Percentiles rank a stretch among this genome's conserved stretches.
phyloP scores from a whole-genome alignment of 352 stramenopile species.

The Pythium aquatile region DNA sequence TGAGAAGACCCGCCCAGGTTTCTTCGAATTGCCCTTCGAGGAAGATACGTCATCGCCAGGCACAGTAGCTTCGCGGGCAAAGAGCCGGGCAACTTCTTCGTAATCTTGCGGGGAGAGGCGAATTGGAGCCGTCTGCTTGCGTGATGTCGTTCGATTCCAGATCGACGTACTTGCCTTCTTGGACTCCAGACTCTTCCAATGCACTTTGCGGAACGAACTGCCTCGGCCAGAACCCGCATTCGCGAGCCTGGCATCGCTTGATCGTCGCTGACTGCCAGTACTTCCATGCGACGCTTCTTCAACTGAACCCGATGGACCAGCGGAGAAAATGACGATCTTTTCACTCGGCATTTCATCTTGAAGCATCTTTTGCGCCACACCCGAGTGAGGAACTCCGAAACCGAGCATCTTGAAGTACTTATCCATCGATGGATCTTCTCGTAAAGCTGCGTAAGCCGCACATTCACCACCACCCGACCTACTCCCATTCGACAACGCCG shows the following conservation, averaged over 20 bases:
- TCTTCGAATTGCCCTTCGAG: constrained; percentile 16
- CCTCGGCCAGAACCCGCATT: constrained; percentile 32
- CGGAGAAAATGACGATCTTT: constrained; percentile 58
- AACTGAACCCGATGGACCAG: constrained; percentile 35
- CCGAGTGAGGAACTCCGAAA: constrained; percentile 66
- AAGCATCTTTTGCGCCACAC: constrained; percentile 78
- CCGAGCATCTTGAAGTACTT: constrained; percentile 88
- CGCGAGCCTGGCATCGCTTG: constrained; percentile 1
- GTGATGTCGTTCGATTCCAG: constrained; percentile 64
- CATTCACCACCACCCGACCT: constrained; percentile 31
- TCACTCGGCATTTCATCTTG: constrained; percentile 66
- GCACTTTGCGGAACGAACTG: constrained; percentile 72
- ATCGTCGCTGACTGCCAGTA: neutral
- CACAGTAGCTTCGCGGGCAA: constrained; percentile 34
- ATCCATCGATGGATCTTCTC: constrained; percentile 57
- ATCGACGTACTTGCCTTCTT: constrained; percentile 62
- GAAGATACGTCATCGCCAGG: neutral
- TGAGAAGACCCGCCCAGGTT: constrained; percentile 33
- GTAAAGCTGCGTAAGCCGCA: constrained; percentile 51
- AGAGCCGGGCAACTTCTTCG: constrained; percentile 54
- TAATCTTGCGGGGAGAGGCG: constrained; percentile 69
- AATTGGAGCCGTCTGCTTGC: constrained; percentile 67
- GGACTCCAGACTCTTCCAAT: constrained; percentile 74
- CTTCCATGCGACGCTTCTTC: constrained; percentile 1
- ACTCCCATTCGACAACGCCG: constrained; percentile 7